A percentile compares a stretch with the other conserved stretches of the same genome.
Conservation (phyloP, 768 basidiomycete genomes). For the Boletus patriciae region DNA sequence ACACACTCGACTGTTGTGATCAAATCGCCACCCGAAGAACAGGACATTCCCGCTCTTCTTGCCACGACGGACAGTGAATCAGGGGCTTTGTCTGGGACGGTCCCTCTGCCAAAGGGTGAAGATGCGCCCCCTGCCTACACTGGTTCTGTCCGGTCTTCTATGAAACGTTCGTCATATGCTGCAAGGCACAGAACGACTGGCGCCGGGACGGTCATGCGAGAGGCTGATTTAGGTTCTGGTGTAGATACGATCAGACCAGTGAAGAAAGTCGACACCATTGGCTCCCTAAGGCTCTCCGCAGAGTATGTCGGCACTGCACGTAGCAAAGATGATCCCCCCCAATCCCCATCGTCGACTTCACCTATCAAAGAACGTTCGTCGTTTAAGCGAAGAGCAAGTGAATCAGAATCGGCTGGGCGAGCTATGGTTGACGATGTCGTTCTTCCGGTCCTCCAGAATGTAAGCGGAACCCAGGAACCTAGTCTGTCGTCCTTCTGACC, state of each 20-base stretch:
- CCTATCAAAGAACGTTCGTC: slow-evolving; percentile 40
- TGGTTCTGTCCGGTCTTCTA: slow-evolving; percentile 59
- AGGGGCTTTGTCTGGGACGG: slow-evolving; percentile 35
- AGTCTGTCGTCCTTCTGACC: neutral
- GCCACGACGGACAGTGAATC: slow-evolving; percentile 44
- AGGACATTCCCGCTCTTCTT: slow-evolving; percentile 43
- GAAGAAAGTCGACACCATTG: slow-evolving; percentile 83
- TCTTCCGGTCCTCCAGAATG: slow-evolving; percentile 73
- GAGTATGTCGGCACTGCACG: slow-evolving; percentile 79
- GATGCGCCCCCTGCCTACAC: slow-evolving; percentile 76
- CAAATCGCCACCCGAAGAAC: slow-evolving; percentile 42
- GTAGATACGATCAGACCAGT: slow-evolving; percentile 90
- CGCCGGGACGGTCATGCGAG: slow-evolving; percentile 70
- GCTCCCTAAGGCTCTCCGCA: slow-evolving; percentile 72
- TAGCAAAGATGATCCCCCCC: slow-evolving; percentile 48
- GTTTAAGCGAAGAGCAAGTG: slow-evolving; percentile 54
- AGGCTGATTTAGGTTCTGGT: slow-evolving; percentile 84
- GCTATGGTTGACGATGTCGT: slow-evolving; percentile 82
- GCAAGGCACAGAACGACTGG: slow-evolving; percentile 62
- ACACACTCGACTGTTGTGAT: slow-evolving; percentile 75
- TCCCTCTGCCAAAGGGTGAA: slow-evolving; percentile 37
- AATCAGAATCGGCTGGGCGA: slow-evolving; percentile 62
- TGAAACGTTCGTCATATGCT: slow-evolving; percentile 75
- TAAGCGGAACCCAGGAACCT: slow-evolving; percentile 36
- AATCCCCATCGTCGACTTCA: slow-evolving; percentile 44